Evolutionary conservation across 2,329 filamentous ascomycete genomes (phyloP).

Genomic region (Apiospora koreana): DNA sequence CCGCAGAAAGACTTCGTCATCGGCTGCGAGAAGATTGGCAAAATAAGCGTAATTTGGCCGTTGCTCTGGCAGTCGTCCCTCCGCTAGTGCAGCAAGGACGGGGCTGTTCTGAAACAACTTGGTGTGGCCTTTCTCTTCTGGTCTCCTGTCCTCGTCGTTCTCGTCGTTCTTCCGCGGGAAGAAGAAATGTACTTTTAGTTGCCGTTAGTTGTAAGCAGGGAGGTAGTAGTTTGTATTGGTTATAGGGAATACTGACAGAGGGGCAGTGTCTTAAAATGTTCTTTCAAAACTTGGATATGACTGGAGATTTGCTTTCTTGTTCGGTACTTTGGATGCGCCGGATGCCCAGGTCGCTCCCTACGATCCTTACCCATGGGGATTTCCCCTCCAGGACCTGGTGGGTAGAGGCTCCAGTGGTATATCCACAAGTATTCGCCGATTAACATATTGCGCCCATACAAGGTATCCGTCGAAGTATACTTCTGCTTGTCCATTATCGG

Average conservation of each 20-base stretch:
- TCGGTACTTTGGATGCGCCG: constrained; percentile 36
- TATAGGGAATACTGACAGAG: constrained; percentile 52
- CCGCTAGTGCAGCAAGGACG: constrained; percentile 61
- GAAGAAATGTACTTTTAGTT: constrained; percentile 59
- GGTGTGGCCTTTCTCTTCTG: constrained; percentile 36
- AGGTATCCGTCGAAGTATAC: constrained; percentile 63
- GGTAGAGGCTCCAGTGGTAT: constrained; percentile 45
- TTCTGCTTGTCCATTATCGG: constrained; percentile 68
- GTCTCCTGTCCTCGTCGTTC: constrained; percentile 40
- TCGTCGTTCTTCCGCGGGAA: constrained; percentile 59
- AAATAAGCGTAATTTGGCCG: constrained; percentile 65
- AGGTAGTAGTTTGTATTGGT: neutral
- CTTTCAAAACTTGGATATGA: constrained; percentile 71
- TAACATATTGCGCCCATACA: constrained; percentile 69
- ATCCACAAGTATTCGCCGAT: constrained; percentile 69
- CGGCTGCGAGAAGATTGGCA: constrained; percentile 55
- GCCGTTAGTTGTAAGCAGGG: constrained; percentile 17
- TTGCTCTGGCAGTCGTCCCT: constrained; percentile 57
- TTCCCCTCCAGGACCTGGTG: constrained; percentile 39
- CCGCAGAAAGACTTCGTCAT: constrained; percentile 53
- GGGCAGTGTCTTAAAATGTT: constrained; percentile 62
- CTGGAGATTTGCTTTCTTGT: constrained; percentile 66
- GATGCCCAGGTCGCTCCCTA: constrained; percentile 22
- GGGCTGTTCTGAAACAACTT: constrained; percentile 65
- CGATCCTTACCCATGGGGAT: constrained; percentile 48